phyloP scores from a whole-genome alignment of 1,284 basidiomycete genomes.

The Cronartium ribicola region DNA sequence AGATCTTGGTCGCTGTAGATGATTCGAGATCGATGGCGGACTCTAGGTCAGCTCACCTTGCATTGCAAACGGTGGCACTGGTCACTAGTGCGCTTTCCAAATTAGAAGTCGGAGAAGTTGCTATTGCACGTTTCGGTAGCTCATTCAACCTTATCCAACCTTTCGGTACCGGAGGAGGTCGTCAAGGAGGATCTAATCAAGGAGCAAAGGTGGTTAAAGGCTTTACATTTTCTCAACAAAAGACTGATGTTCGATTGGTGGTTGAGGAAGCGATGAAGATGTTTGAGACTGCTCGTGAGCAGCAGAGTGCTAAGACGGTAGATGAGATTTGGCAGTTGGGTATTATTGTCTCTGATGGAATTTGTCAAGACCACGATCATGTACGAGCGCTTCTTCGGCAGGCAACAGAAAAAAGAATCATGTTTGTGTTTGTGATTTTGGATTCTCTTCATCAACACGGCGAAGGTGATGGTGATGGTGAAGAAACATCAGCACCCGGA shows the following conservation, averaged over 20 bases:
- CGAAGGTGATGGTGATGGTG: neutral
- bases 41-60: constrained; percentile 84
- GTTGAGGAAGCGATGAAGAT: constrained; percentile 76
- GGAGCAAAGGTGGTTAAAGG: constrained; percentile 71
- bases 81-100: constrained; percentile 85
- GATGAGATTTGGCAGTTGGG: constrained; percentile 93
- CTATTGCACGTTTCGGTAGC: constrained; percentile 85
- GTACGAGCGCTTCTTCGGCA: constrained; percentile 74
- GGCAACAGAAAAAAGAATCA: constrained; percentile 83
- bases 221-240: constrained; percentile 85
- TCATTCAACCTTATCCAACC: constrained; percentile 78
- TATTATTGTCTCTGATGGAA: constrained; percentile 97
- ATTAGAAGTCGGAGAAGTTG: constrained; percentile 90
- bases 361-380: constrained; percentile 90
- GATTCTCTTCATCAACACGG: constrained; percentile 65
- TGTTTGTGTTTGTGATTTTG: constrained; percentile 94
- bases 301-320: constrained; percentile 64
- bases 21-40: constrained; percentile 97
- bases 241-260: constrained; percentile 81
- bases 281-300: constrained; percentile 57
- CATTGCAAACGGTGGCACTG: constrained; percentile 87
- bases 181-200: constrained; percentile 69
- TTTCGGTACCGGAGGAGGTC: constrained; percentile 61
- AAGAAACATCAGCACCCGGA: constrained; percentile 22
- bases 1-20: constrained; percentile 88